A percentile compares a stretch with the other conserved stretches of the same genome.
Conservation (phyloP, 768 basidiomycete species). For the Suillus cothurnatus region DNA sequence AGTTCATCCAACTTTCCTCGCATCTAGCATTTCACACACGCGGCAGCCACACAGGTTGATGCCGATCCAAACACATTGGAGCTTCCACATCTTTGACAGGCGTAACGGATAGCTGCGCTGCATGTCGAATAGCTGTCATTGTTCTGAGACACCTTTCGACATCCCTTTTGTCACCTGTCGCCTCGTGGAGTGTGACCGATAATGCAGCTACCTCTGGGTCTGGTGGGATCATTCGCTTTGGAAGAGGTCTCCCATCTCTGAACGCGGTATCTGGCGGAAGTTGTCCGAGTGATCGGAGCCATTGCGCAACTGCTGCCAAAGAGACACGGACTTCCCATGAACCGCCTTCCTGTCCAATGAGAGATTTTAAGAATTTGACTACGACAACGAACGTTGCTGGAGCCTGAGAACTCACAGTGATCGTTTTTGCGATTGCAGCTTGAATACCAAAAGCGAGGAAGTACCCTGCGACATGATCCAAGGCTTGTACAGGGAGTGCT, state of each 20-base stretch:
- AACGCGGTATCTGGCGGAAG: constrained; percentile 44
- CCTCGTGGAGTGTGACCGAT: constrained; percentile 32
- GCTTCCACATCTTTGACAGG: constrained; percentile 44
- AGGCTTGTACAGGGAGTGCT: constrained; percentile 56
- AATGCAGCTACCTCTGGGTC: constrained; percentile 41
- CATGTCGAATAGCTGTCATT: constrained; percentile 49
- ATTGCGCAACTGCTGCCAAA: constrained; percentile 55
- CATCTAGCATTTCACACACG: neutral
- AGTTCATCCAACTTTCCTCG: neutral
- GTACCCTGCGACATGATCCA: constrained; percentile 64
- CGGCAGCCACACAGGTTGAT: constrained; percentile 26
- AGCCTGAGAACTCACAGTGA: constrained; percentile 40
- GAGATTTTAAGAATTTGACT: neutral
- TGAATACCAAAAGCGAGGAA: constrained; percentile 60
- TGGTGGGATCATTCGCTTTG: constrained; percentile 34
- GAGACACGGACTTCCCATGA: constrained; percentile 64
- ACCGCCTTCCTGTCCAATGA: constrained; percentile 52
- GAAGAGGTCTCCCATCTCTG: constrained; percentile 41
- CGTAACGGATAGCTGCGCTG: constrained; percentile 44
- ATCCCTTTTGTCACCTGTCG: constrained; percentile 15
- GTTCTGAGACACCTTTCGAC: constrained; percentile 16
- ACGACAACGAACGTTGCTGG: neutral
- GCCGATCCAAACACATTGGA: constrained; percentile 35
- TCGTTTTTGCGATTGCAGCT: constrained; percentile 53
- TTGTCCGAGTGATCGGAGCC: constrained; percentile 57